Evolutionary conservation across 306 rosid genomes (phyloP).

Genomic region (Arachis hypogaea): DNA sequence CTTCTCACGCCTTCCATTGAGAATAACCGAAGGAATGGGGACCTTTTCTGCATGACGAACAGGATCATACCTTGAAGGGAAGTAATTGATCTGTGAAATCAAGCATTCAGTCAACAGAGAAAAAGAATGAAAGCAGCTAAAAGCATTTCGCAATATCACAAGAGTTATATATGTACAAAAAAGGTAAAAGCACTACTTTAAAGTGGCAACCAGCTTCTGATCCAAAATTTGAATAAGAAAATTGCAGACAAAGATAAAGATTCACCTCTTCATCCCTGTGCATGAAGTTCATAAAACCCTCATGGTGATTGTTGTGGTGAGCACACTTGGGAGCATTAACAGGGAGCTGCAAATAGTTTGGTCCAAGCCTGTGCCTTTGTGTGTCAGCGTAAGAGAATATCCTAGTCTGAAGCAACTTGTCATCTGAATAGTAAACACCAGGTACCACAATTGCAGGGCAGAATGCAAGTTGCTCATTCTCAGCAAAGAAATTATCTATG

Average conservation of each 20-base stretch:
- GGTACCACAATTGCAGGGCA: conserved; percentile 86
- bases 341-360: conserved; percentile 94
- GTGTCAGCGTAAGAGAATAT: conserved; percentile 88
- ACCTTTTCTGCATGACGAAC: conserved; percentile 77
- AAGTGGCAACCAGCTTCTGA: conserved; percentile 23
- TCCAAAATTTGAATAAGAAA: background rate
- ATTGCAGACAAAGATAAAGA: background rate
- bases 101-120: conserved; percentile 26
- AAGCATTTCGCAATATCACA: conserved; percentile 6
- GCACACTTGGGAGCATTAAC: conserved; percentile 87
- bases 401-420: conserved; percentile 88
- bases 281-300: conserved; percentile 91
- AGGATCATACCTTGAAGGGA: conserved; percentile 87
- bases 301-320: conserved; percentile 95
- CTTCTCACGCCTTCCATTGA: conserved; percentile 74
- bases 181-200: conserved; percentile 7
- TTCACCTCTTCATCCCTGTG: conserved; percentile 92
- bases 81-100: conserved; percentile 75
- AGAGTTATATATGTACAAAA: conserved; percentile 10
- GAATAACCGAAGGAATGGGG: conserved; percentile 64
- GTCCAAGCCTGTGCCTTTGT: conserved; percentile 98
- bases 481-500: conserved; percentile 94
- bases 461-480: conserved; percentile 94
- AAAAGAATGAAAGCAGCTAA: conserved; percentile 10
- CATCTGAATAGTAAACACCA: conserved; percentile 85